A percentile compares a stretch with the other conserved stretches of the same genome.
These are phyloP conservation scores for Trichoderma koningii DNA, from an alignment of 2,329 filamentous ascomycete genomes.

Conservation along the genomic window DNA sequence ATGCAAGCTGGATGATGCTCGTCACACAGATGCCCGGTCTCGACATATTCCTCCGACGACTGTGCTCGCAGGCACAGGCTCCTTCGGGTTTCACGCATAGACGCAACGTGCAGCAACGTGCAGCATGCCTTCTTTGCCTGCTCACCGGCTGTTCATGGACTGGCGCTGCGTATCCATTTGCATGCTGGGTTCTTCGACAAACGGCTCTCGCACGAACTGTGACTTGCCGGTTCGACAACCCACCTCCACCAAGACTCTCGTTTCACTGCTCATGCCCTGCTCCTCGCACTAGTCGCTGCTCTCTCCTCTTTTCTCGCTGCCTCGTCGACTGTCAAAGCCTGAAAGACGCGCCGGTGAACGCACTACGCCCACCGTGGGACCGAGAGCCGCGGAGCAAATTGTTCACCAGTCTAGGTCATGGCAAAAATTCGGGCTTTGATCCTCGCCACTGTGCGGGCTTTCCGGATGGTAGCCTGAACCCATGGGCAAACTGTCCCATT, in stretches of 20 bases:
- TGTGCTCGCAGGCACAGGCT: neutral
- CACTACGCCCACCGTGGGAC: neutral
- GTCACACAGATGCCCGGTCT: neutral
- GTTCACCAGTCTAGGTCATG: neutral
- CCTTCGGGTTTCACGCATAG: neutral
- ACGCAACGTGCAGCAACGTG: neutral
- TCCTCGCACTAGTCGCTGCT: neutral
- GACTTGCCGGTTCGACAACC: neutral
- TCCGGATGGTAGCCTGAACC: neutral
- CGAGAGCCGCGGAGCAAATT: neutral
- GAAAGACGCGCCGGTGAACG: neutral
- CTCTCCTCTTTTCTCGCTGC: neutral
- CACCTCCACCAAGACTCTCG: neutral
- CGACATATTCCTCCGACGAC: neutral
- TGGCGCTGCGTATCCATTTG: neutral
- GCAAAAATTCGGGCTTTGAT: conserved; percentile 15
- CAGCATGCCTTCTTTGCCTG: neutral
- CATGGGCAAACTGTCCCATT: neutral
- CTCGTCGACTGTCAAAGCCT: neutral
- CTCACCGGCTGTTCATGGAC: neutral
- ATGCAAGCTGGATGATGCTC: neutral
- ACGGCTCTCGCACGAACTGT: neutral
- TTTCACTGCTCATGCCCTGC: neutral
- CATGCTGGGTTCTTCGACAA: neutral
- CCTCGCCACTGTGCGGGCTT: conserved; percentile 18